These are phyloP conservation scores for Beauveria australis DNA, from an alignment of 2,329 filamentous ascomycete species.

Conservation along the genomic window DNA sequence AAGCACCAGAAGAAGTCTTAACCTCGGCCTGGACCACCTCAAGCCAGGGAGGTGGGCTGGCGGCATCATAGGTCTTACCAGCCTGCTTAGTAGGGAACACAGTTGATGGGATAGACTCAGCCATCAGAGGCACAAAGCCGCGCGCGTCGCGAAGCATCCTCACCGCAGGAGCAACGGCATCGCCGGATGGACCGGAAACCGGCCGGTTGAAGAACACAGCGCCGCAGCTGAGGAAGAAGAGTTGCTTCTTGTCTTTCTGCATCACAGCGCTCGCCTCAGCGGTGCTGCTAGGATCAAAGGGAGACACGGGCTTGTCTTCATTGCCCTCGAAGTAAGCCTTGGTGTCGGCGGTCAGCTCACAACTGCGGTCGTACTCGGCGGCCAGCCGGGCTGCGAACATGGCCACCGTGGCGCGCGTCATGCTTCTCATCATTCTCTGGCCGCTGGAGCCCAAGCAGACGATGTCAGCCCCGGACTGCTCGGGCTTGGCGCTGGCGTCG, in stretches of 20 bases:
- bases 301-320: background rate
- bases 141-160: background rate
- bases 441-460: background rate
- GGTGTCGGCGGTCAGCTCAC: background rate
- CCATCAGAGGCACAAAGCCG: background rate
- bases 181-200: background rate
- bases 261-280: background rate
- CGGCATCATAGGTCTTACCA: background rate
- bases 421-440: background rate
- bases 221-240: background rate
- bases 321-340: background rate
- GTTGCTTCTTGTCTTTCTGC: background rate
- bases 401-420: background rate
- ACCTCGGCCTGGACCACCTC: background rate
- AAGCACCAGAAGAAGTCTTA: background rate
- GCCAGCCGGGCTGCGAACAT: background rate
- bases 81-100: too few species aligned
- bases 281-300: background rate
- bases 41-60: background rate
- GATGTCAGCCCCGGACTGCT: background rate
- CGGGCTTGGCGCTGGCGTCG: background rate
- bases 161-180: background rate
- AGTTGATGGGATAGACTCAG: background rate
- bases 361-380: background rate
- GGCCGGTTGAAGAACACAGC: background rate